phyloP scores from a whole-genome alignment of 352 stramenopile genomes.

The Phytophthora constricta region DNA sequence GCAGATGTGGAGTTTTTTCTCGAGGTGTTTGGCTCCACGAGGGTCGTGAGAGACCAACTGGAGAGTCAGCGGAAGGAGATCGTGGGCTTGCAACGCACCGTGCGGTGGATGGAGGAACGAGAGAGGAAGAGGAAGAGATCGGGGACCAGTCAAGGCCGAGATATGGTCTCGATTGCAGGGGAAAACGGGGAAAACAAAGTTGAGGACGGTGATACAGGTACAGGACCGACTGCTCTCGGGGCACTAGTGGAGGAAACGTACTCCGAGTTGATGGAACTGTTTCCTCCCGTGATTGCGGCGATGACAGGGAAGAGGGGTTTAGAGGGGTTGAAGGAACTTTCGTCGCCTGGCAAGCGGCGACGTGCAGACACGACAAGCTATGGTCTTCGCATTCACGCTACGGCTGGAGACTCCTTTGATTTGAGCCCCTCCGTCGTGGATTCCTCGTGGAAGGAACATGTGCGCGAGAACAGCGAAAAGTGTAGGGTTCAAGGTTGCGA shows the following conservation, averaged over 20 bases:
- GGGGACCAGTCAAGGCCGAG: no score
- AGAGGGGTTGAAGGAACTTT: neutral
- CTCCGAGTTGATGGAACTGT: neutral
- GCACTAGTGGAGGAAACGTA: neutral
- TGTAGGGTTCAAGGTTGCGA: neutral
- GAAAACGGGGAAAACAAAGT: no score
- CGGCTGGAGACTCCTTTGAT: neutral
- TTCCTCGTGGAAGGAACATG: neutral
- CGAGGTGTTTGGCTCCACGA: constrained; percentile 2
- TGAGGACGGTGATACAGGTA: neutral
- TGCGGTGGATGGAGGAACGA: constrained; percentile 7
- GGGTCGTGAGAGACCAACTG: constrained; percentile 9
- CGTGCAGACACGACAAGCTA: neutral
- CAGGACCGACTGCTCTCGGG: neutral
- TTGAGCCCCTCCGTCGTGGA: neutral
- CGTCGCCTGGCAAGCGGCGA: neutral
- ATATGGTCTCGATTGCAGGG: no score
- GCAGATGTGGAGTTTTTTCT: constrained; percentile 14
- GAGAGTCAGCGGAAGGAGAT: constrained; percentile 6
- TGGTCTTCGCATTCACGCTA: neutral
- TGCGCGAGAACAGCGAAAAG: neutral
- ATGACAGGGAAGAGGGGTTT: neutral
- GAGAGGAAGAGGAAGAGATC: neutral
- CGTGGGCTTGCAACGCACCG: constrained; percentile 7
- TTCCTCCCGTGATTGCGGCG: neutral